Conservation (phyloP, 345 rosid species). For the Salix brachista region DNA sequence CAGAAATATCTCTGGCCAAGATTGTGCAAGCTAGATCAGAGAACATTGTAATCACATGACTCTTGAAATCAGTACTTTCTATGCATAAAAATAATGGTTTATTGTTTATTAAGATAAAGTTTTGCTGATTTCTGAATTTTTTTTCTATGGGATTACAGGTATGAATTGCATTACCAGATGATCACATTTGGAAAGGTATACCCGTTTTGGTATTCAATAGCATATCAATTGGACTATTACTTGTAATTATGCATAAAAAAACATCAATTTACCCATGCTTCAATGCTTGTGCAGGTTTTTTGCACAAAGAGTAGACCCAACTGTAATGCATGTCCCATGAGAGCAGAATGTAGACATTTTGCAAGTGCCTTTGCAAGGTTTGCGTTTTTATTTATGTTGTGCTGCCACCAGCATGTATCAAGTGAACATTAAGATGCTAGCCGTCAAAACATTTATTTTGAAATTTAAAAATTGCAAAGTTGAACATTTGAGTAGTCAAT, state of each 20-base stretch:
- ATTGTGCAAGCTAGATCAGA: conserved; percentile 87
- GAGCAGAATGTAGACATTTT: conserved; percentile 95
- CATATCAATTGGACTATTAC: background rate
- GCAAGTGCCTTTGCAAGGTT: conserved; percentile 99
- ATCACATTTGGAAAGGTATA: conserved; percentile 96
- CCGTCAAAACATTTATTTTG: background rate
- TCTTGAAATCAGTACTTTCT: conserved; percentile 1
- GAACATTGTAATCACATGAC: conserved; percentile 57
- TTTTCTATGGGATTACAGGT: conserved; percentile 44
- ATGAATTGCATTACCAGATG: conserved; percentile 91
- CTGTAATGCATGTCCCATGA: conserved; percentile 97
- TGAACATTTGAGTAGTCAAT: background rate
- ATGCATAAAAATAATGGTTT: background rate
- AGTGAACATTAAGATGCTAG: conserved; percentile 1
- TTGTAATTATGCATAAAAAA: background rate
- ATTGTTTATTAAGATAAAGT: conserved; percentile 1
- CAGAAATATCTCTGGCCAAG: conserved; percentile 97
- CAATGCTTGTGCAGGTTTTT: conserved; percentile 63
- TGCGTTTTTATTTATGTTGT: conserved; percentile 16
- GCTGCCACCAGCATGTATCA: background rate
- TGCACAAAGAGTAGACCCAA: conserved; percentile 91
- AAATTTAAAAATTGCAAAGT: background rate
- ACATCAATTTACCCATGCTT: conserved; percentile 12
- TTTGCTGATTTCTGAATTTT: conserved; percentile 13
- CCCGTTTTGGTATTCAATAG: conserved; percentile 7